A percentile compares a stretch with the other conserved stretches of the same genome.
These are phyloP conservation scores for Kingdonia uniflora DNA, from an alignment of 164 flowering plant species.

Conservation along the genomic window DNA sequence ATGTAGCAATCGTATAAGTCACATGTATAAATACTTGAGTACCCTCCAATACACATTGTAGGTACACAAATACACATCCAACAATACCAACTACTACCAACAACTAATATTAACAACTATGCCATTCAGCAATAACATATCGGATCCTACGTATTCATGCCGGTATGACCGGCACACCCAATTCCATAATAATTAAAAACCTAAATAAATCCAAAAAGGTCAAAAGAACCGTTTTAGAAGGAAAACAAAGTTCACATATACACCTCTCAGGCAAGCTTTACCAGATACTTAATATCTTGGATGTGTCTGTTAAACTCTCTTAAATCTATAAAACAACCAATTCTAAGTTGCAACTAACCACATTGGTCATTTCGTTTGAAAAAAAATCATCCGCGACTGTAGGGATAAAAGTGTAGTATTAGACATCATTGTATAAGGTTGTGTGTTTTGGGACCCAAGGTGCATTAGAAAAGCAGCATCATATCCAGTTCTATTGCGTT, in stretches of 20 bases:
- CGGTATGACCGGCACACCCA: too few relatives aligned
- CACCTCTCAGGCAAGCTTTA: too few relatives aligned
- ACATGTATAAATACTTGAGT: constrained; percentile 4
- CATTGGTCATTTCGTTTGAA: neutral
- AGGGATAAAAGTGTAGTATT: constrained; percentile 3
- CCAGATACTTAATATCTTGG: too few relatives aligned
- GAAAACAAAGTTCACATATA: too few relatives aligned
- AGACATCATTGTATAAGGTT: constrained; percentile 16
- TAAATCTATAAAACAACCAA: neutral
- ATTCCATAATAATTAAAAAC: neutral
- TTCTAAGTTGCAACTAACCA: constrained; percentile 9
- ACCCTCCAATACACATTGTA: constrained; percentile 4
- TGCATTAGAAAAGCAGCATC: constrained; percentile 35
- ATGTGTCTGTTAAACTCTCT: neutral
- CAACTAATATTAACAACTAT: neutral
- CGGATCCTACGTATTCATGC: too few relatives aligned
- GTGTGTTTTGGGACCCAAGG: constrained; percentile 30
- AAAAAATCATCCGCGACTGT: neutral
- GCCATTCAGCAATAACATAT: too few relatives aligned
- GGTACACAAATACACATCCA: neutral
- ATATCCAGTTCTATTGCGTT: constrained; percentile 17
- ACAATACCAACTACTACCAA: neutral
- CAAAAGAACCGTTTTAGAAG: too few relatives aligned
- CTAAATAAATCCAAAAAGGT: neutral
- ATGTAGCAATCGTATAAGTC: neutral